phyloP scores from a whole-genome alignment of 148 eudicot species.

The Camellia sinensis region DNA sequence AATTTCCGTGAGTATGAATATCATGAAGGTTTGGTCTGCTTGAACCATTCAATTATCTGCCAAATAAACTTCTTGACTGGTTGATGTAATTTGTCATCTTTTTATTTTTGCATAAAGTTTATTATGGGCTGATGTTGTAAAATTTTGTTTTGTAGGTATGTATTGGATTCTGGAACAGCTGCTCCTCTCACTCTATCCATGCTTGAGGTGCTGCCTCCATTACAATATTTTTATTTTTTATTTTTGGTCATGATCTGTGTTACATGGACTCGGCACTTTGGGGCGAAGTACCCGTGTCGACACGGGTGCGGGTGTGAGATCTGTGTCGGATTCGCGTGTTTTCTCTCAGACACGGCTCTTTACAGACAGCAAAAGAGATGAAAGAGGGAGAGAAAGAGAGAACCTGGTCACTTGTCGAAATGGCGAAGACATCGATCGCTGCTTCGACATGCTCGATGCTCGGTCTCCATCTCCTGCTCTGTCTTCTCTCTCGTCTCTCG shows the following conservation, averaged over 20 bases:
- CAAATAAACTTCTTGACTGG: neutral
- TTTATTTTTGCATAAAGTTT: neutral
- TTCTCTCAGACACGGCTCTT: too few species aligned
- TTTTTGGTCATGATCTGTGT: neutral
- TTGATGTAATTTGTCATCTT: neutral
- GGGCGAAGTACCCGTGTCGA: too few species aligned
- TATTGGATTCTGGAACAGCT: slow-evolving; percentile 81
- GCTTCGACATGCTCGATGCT: too few species aligned
- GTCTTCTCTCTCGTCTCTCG: too few species aligned
- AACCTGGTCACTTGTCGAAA: too few species aligned
- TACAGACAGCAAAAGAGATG: too few species aligned
- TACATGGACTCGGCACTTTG: too few species aligned
- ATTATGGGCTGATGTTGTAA: neutral
- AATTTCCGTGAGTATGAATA: neutral
- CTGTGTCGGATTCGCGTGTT: too few species aligned
- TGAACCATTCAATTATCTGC: neutral
- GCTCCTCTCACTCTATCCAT: slow-evolving; percentile 84
- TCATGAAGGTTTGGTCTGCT: neutral
- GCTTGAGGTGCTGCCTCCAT: slow-evolving; percentile 69
- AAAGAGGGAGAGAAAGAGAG: too few species aligned
- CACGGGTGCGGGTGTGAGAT: too few species aligned
- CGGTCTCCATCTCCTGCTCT: too few species aligned
- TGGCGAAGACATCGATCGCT: too few species aligned
- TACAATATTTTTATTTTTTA: neutral
- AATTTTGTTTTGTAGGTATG: slow-evolving; percentile 62